A percentile compares a stretch with the other conserved stretches of the same genome.
Evolutionary conservation across 1,139 yeast species (phyloP).

Genomic region (Candida sp.): DNA sequence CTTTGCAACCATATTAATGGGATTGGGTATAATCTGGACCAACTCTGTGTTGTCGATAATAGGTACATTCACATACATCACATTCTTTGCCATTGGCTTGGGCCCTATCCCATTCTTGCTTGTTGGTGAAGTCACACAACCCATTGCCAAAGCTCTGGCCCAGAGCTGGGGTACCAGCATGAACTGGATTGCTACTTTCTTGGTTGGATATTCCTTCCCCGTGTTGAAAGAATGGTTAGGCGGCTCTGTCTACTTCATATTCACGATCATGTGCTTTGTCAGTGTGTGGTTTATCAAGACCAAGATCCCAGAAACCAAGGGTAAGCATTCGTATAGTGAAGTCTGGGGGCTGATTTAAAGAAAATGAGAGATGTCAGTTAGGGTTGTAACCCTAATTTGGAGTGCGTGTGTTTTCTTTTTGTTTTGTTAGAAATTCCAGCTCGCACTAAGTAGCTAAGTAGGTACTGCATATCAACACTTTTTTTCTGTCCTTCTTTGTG

Average conservation of each 20-base stretch:
- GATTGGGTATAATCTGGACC: constrained; percentile 61
- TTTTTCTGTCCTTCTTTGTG: neutral
- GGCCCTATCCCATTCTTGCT: constrained; percentile 95
- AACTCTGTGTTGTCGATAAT: constrained; percentile 59
- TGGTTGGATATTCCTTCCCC: constrained; percentile 85
- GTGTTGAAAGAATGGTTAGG: constrained; percentile 66
- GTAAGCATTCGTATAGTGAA: constrained; percentile 58
- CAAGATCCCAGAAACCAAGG: constrained; percentile 81
- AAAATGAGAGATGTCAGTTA: neutral
- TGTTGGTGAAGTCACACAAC: constrained; percentile 88
- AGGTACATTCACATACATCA: constrained; percentile 75
- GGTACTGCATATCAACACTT: constrained; percentile 1
- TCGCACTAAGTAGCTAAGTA: neutral
- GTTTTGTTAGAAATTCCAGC: too few species aligned
- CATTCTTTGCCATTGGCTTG: constrained; percentile 86
- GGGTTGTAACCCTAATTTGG: constrained; percentile 15
- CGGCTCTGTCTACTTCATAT: constrained; percentile 79
- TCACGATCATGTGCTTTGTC: constrained; percentile 58
- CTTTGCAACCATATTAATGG: constrained; percentile 62
- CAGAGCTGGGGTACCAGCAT: constrained; percentile 92
- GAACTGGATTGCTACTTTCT: constrained; percentile 90
- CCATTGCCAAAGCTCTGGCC: constrained; percentile 80
- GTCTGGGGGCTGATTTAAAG: constrained; percentile 49
- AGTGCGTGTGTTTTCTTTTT: neutral
- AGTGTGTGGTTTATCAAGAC: constrained; percentile 52